Evolutionary conservation across 495 filamentous ascomycete genomes (phyloP), one percentile per base, ranked within the genome.

Genomic region (Clohesyomyces aquaticus): DNA sequence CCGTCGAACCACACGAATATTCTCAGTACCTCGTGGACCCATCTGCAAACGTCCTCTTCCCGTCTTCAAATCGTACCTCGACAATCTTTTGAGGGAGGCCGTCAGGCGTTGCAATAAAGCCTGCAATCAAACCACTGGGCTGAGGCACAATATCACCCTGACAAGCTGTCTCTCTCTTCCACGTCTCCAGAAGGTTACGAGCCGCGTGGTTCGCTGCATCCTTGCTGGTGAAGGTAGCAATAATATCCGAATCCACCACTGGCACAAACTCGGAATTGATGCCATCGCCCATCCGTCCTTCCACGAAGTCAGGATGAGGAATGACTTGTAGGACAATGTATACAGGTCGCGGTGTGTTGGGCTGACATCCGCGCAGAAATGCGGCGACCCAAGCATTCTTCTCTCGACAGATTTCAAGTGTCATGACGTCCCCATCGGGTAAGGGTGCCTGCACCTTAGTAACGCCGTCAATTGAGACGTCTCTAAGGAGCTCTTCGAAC

Each of bases 401-500:
- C 4, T 57, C 12, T 16, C 21, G 35, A n/a, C 9, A 19, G 41
- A 57, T 57, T 22, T 57, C 6, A n/a, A 57, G 19, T 26, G 43
- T 26, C 35, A 57, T 57, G 8, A 23, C 22, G 41, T 28, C 9
- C 4, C 21, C 32, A 46, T 52, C 21, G 3, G 54, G 54, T 23
- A 57, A 25, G 2, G 54, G 35, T 3, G 22, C 54, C 4, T 25
- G 11, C n/a, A 57, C 19, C 14, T 11, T 19, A 16, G 4, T 22
- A 18, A 45, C 25, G 23, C 25, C 38, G 3, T 4, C 21, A 22
- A 46, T 10, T 4, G 3, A 29, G 25, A 3, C 2, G 35, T 14
- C 19, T n/a, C 26, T 9, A 18, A 57, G 19, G 32, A 43, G 10
- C 4, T 57, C 38, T 28, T 45, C 21, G 4, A 43, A 45, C 54